Evolutionary conservation across 2,329 filamentous ascomycete species (phyloP), one percentile per base, ranked within the genome.

Genomic region (Hypoxylon sp.): DNA sequence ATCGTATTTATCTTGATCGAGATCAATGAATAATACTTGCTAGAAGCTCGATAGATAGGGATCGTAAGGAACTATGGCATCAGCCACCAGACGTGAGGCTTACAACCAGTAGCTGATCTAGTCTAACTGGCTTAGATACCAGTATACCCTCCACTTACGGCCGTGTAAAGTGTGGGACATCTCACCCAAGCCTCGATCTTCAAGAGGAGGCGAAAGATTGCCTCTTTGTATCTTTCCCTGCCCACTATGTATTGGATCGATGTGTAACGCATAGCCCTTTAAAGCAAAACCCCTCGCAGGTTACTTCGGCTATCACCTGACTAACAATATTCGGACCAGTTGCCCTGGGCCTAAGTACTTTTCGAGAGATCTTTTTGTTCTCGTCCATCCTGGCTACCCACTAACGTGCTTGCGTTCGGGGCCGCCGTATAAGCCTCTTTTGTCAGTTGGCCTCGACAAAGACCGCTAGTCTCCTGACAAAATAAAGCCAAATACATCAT

Each of bases 361-460:
- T 69, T 64, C 10, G 60, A 42, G 53, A 50, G 64, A 64, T 71
- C 69, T 71, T 73, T 70, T 71, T 71, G 60, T 65, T 67, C 63
- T 27, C 13, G 13, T 14, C 22, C 27, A 27, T 54, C 31, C 13
- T 68, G 51, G 50, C 57, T 51, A 56, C 42, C 46, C 69, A 64
- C 66, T 66, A 58, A 69, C 66, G 72, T 70, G 71, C 63, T 73
- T 64, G 30, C 50, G 49, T 70, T 71, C 71, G 73, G 71, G 71
- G 62, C 66, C 44, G 37, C 46, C 66, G 69, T 69, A 64, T 66
- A 61, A 69, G 66, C 60, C 58, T 67, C 60, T 69, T 69, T 70
- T 65, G 33, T 50, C 66, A 20, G 30, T 44, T 57, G 7, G 46
- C 48, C 44, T 56, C 3, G 46, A 74, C 74, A 74, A 74, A 74